Percentiles rank a stretch among this genome's conserved stretches.
Conservation (phyloP, 192 early-diverging fungal species). For the Rhizoclosmatium globosum region DNA sequence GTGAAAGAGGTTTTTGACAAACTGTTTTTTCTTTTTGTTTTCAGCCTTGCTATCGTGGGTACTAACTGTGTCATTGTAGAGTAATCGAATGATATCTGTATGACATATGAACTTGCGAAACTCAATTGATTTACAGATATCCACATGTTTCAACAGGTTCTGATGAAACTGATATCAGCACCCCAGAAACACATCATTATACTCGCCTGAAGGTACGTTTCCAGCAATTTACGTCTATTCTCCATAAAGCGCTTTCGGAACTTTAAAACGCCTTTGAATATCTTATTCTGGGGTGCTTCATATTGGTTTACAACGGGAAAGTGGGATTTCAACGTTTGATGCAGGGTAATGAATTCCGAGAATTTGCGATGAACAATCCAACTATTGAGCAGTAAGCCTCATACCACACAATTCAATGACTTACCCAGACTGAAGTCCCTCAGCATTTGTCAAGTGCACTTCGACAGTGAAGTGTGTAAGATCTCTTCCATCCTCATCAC, state of each 20-base stretch:
- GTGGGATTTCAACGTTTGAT: slow-evolving; percentile 68
- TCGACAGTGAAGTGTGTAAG: slow-evolving; percentile 40
- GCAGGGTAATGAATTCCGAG: slow-evolving; percentile 86
- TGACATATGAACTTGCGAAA: slow-evolving; percentile 78
- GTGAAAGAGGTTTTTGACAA: slow-evolving; percentile 70
- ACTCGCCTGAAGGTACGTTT: slow-evolving; percentile 69
- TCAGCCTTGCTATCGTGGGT: neutral
- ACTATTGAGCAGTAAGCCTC: neutral
- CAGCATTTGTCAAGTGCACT: slow-evolving; percentile 34
- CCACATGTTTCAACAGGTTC: slow-evolving; percentile 69
- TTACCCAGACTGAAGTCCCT: slow-evolving; percentile 28
- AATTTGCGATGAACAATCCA: slow-evolving; percentile 68
- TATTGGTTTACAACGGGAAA: slow-evolving; percentile 67
- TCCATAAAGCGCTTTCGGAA: slow-evolving; percentile 76
- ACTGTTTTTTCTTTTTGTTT: slow-evolving; percentile 31
- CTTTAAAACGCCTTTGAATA: slow-evolving; percentile 66
- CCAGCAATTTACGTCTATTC: slow-evolving; percentile 67
- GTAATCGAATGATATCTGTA: slow-evolving; percentile 33
- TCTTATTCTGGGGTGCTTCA: slow-evolving; percentile 77
- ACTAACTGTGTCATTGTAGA: neutral
- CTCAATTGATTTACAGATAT: slow-evolving; percentile 68
- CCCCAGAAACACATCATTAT: neutral
- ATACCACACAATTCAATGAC: neutral
- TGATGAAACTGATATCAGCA: neutral
- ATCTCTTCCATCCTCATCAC: slow-evolving; percentile 32